phyloP scores from a whole-genome alignment of 768 basidiomycete species.

The Butyriboletus loyo region DNA sequence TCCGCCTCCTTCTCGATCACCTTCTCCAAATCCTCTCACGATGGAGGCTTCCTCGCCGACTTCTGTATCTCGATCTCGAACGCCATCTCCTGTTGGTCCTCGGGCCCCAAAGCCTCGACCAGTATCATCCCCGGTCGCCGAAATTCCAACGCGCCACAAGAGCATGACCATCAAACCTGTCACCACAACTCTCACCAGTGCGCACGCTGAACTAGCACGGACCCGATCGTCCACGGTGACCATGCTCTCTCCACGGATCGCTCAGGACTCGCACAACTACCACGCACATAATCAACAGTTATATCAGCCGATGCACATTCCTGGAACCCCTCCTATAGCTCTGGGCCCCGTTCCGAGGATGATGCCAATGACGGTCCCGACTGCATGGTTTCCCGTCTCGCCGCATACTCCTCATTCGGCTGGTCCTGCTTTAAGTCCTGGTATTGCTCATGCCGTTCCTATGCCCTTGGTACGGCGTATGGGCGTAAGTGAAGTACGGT shows the following conservation, averaged over 20 bases:
- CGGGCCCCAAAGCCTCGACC: conserved; percentile 36
- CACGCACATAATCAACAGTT: conserved; percentile 31
- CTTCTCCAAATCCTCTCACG: conserved; percentile 24
- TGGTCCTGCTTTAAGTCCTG: conserved; percentile 13
- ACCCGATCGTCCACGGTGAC: conserved; percentile 31
- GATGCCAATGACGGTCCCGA: conserved; percentile 3
- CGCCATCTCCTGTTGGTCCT: conserved; percentile 51
- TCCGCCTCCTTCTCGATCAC: conserved; percentile 27
- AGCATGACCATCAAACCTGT: conserved; percentile 29
- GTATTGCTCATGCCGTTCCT: conserved; percentile 13
- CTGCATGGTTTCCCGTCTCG: conserved; percentile 18
- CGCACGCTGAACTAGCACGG: conserved; percentile 22
- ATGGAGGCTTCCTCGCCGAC: conserved; percentile 13
- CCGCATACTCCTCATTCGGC: conserved; percentile 8
- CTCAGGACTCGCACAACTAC: conserved; percentile 32
- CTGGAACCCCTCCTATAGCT: conserved; percentile 16
- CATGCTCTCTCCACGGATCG: conserved; percentile 20
- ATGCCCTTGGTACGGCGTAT: conserved; percentile 5
- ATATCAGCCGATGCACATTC: conserved; percentile 31
- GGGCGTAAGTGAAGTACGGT: conserved; percentile 12
- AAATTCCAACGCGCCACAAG: conserved; percentile 30
- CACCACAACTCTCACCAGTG: conserved; percentile 12
- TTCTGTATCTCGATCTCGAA: conserved; percentile 37
- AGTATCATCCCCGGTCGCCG: conserved; percentile 27
- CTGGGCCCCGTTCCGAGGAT: conserved; percentile 1